Evolutionary conservation across 208 protist genomes (phyloP).

Genomic region (Phytomonas francai): DNA sequence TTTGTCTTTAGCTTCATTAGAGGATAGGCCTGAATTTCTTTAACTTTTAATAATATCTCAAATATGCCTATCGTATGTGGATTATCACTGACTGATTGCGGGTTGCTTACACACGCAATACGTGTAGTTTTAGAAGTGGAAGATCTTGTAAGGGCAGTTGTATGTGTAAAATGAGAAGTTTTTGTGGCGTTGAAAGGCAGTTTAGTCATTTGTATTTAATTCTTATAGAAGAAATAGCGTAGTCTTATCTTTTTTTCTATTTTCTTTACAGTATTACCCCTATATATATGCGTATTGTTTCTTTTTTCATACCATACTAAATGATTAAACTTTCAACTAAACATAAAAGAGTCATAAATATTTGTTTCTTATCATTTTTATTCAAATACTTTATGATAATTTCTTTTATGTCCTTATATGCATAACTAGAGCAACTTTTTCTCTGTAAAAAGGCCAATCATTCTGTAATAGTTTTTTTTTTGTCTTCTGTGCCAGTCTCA

Average conservation of each 20-base stretch:
- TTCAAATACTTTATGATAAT: not conserved
- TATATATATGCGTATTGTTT: conserved; percentile 1
- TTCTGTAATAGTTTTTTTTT: no score
- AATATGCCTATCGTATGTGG: no score
- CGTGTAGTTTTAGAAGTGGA: no score
- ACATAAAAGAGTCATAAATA: not conserved
- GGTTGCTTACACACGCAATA: no score
- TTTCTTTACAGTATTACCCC: not conserved
- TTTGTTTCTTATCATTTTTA: not conserved
- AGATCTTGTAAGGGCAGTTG: not conserved
- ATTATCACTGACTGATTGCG: no score
- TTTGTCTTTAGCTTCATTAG: no score
- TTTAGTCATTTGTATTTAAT: not conserved
- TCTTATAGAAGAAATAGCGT: not conserved
- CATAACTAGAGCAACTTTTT: conserved; percentile 1
- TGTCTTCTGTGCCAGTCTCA: no score
- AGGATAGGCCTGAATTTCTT: no score
- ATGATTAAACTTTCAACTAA: not conserved
- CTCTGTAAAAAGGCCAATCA: not conserved
- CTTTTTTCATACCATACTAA: not conserved
- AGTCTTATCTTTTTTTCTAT: not conserved
- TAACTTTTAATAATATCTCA: no score
- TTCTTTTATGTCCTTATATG: not conserved
- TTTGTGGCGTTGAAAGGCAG: not conserved
- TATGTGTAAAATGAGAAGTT: not conserved